Base-by-base conservation (phyloP, 768 basidiomycete genomes). In the Suillus clintonianus region DNA sequence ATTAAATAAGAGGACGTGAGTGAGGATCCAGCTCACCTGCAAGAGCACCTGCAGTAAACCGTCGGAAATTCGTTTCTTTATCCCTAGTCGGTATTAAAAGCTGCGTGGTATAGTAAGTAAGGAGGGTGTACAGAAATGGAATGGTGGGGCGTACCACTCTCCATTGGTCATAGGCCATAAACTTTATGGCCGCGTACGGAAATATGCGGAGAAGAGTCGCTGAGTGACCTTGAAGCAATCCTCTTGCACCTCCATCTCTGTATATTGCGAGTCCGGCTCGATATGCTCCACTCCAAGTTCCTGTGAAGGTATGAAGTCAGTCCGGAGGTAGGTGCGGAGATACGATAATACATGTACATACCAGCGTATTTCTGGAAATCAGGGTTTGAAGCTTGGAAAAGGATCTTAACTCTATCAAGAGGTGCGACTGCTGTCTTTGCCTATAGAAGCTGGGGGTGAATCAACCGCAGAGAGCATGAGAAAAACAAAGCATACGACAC, bases 171-270 rank as follows among this genome's bases (percentile, higher is more conserved):
- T 98, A 99, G 5, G 92, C 87, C 89, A 98, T 95, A 72, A 95
- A 99, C 76, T 96, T 97, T 77, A 99, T 92, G 64, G 90, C 94
- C 34, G 97, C 97, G 72, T 99, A 98, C 9, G 97, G 97, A 75
- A 97, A 97, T 70, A 98, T 90, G 62, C 97, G 89, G 54, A 97
- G 78, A 57, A 99, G 83, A 4, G 97, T 99, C 39, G 94, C 92
- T 15, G 95, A 95, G 76, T 99, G 97, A 8, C 97, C 97, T 82
- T 97, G 96, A 64, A 97, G 88, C 43, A 99, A 82, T 0, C 95
- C 96, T 59, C 89, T 82, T 14, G 89, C 63, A 4, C 97, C 97
- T 55, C 75, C 77, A 36, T 87, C 82, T 60, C 68, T 73, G 70
- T 89, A 90, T 66, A 99, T 97, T 64, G 86, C 82, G 45, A 78